Base-by-base conservation (phyloP, 768 basidiomycete species). In the Megacollybia marginata region DNA sequence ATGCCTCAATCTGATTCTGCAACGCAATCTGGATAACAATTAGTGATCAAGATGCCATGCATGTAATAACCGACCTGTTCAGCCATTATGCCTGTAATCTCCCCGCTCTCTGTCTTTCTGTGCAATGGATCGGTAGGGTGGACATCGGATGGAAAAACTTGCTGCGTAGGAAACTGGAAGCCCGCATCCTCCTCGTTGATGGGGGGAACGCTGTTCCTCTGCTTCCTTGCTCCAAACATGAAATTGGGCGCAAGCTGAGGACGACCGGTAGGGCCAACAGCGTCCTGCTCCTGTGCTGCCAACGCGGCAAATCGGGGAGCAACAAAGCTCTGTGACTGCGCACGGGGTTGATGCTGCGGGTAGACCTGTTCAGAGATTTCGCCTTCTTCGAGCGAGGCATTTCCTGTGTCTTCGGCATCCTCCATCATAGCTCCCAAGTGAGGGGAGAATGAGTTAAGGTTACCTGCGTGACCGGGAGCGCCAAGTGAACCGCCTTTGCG, bases 241-340 rank as follows among this genome's bases (percentile, higher is more conserved):
- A 96, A 95, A 45, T 76, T 74, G n/a, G 92, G 92, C 10, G 91
- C 90, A 35, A 94, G 79, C 62, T 93, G 91, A 35, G 91, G 92
- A 54, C 92, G 83, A 42, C 89, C 85, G 28, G 85, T 78, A 13
- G 88, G 80, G 32, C 88, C 83, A 46, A 86, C 58, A 50, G 87
- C 82, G 42, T 70, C 68, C 54, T 78, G 78, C 54, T 89, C 83
- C 62, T 86, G 84, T 33, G 78, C 82, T 35, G 82, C 88, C 57
- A 84, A 74, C 49, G 82, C 88, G 15, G 84, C 88, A 61, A 95
- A 95, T 20, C 93, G 83, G 28, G 93, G 93, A 40, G 92, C 86
- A 59, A 86, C 78, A 62, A 93, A 95, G 55, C 76, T 88, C 67
- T 89, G 90, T 19, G 82, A 87, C 60, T 85, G 87, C 54, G 84